Evolutionary conservation across 2,329 filamentous ascomycete genomes (phyloP), one percentile per base, ranked within the genome.

Genomic region (Xylaria sp.): DNA sequence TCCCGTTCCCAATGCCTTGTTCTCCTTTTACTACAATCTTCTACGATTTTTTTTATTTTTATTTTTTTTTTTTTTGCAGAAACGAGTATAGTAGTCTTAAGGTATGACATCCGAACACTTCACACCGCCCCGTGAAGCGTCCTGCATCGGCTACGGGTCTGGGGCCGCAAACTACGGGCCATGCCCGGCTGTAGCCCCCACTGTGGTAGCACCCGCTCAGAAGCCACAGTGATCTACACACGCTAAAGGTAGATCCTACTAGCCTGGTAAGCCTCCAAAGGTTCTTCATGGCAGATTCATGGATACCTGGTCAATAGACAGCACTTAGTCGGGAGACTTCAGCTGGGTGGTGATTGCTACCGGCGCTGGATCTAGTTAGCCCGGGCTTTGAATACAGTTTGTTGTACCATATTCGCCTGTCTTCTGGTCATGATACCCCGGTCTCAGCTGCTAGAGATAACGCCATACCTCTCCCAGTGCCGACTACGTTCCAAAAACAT

Each of bases 211-310:
- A 33, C 44, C 61, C 61, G 36, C 36, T 15, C 13, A 17, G 15
- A 22, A 45, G 20, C 42, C 25, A 3, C 45, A 36, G 54, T 60
- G 62, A 65, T 65, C 62, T 65, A 25, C 62, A 39, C 61, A 25
- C 62, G 49, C 61, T 58, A 58, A 38, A 25, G 49, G 50, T 15
- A 42, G 39, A 38, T 55, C 38, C 25, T 20, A 20, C 29, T 15
- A 39, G 7, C 36, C 15, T n/a, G n/a, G 36, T 17, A 6, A 42
- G 6, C 20, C 17, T 17, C 5, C 20, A 10, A n/a, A n/a, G n/a
- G n/a, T n/a, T n/a, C n/a, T n/a, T 25, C 47, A 3, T 44, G 42
- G 42, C 20, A 20, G 4, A 22, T 9, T 45, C 42, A 39, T 51
- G 29, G 45, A 25, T 36, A n/a, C n/a, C 17, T 27, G 6, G 5